These are phyloP conservation scores for Rasamsonia emersonii DNA, from an alignment of 2,329 filamentous ascomycete genomes.

Conservation along the genomic window DNA sequence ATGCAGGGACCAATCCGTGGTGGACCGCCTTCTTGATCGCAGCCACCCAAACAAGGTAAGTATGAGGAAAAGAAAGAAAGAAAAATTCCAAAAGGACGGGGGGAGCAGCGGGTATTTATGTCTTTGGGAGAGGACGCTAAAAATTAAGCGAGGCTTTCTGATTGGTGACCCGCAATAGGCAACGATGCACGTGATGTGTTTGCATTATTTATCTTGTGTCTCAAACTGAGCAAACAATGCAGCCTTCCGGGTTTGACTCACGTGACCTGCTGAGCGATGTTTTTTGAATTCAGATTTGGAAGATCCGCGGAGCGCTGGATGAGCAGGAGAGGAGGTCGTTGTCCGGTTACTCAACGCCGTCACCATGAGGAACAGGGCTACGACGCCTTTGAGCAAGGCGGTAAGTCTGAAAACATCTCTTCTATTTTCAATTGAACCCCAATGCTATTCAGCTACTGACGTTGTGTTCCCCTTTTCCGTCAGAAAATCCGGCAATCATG, in stretches of 20 bases:
- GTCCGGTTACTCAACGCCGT: conserved; percentile 10
- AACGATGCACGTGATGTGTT: conserved; percentile 1
- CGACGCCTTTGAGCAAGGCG: conserved; percentile 31
- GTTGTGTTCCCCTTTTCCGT: conserved; percentile 7
- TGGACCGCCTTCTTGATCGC: conserved; percentile 39
- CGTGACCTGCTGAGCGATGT: conserved; percentile 14
- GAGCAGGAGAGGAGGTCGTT: conserved; percentile 4
- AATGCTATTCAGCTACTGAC: background rate
- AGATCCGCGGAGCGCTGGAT: conserved; percentile 7
- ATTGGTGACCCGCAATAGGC: conserved; percentile 13
- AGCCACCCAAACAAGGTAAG: conserved; percentile 43
- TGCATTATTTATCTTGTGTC: conserved; percentile 1
- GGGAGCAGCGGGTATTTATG: conserved; percentile 23
- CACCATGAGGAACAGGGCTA: conserved; percentile 39
- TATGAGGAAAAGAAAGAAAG: conserved; percentile 41
- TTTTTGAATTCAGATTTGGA: conserved; percentile 24
- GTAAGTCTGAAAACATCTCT: conserved; percentile 18
- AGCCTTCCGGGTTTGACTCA: conserved; percentile 10
- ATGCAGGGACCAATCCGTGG: conserved; percentile 46
- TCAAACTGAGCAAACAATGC: conserved; percentile 4
- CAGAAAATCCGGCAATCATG: conserved; percentile 93
- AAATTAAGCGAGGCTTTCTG: conserved; percentile 19
- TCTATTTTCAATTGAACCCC: conserved; percentile 1
- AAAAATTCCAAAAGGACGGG: conserved; percentile 15
- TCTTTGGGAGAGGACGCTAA: background rate